Base-by-base conservation (phyloP, 164 flowering plant species). In the Tetrastigma voinierianum region DNA sequence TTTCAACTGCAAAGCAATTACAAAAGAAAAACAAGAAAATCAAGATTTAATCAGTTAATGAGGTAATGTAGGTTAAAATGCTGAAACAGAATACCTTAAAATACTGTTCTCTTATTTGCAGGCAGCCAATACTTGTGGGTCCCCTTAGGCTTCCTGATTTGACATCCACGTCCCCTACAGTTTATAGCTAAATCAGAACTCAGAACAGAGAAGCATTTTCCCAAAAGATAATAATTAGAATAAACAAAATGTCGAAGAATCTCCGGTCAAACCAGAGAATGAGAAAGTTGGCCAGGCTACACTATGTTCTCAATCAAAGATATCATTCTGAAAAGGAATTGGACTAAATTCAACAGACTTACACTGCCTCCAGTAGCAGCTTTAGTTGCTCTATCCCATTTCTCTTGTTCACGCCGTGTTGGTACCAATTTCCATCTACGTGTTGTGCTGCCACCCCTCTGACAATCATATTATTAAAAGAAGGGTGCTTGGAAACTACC, bases 361-460 rank as follows among this genome's bases (percentile, higher is more conserved):
- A 88, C 97, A 81, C 81, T 91, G 74, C 98, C 98, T 56, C 93
- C 96, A 11, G 92, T 91, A 67, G 96, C 87, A 67, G 96, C 96
- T 81, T 89, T 89, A 18, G 68, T 68, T 16, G 97, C 98, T 79
- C 82, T 84, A 77, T 89, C 91, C 98, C 98, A 95, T 75, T 91
- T 95, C 10, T 87, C 87, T 72, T 84, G 96, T 75, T 95, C 98
- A 51, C 88, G 86, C 12, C 89, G 78, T 55, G 97, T 95, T 24
- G 98, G 96, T 45, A 79, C 99, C 45, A 81, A 70, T 80, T 80
- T 90, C 99, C 99, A 95, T 74, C 62, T 87, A 19, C 67, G 76
- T 24, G 80, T 56, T 3, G 67, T 61, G 20, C 24, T 69, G n/a
- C 57, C 77, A 60, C 20, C 47, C 17, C 32, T 67, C 93, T 91